Evolutionary conservation across 208 protist genomes (phyloP), one percentile per base, ranked within the genome.

Genomic region (Trichomonas vaginalis): DNA sequence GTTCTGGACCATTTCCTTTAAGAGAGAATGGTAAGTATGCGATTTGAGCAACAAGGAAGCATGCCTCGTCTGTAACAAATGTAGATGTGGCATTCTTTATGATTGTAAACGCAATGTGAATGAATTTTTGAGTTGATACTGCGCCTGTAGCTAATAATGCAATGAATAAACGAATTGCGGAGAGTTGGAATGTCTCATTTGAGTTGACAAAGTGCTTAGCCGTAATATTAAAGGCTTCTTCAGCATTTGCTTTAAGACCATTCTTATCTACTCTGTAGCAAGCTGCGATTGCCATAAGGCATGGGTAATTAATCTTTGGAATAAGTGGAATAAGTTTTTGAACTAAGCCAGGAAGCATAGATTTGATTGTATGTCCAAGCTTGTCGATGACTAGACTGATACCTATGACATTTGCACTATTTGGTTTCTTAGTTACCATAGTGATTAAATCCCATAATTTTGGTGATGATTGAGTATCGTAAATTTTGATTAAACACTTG

Each of bases 401-500:
- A 9, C 15, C 86, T 10, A 56, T 23, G 39, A 92, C 27, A 51
- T 45, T 45, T 39, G 86, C 27, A 14, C 8, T 17, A 9, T 42
- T 92, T 35, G 86, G 40, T 39, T 92, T 92, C 17, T 51, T 92
- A 2, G 86, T 92, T 17, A 92, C 86, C 10, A 23, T 15, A 15
- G 86, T 51, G 15, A 92, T n/a, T 39, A 92, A n/a, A 51, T 92
- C 46, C 86, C 86, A 92, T 15, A 92, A 51, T 92, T 92, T 92
- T 39, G 45, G 45, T 17, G 86, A 39, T 35, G 42, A 0, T 15
- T 92, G 40, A 6, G 21, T 45, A 47, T 45, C 23, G 15, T 92
- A 92, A 9, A 92, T 17, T 21, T 48, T 35, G 0, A 92, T 35
- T 39, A 92, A 51, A 32, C 86, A 92, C 39, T 48, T 92, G 0